A percentile compares a stretch with the other conserved stretches of the same genome.
Evolutionary conservation across 1,139 yeast genomes (phyloP).

Genomic region (Torulaspora pretoriensis): DNA sequence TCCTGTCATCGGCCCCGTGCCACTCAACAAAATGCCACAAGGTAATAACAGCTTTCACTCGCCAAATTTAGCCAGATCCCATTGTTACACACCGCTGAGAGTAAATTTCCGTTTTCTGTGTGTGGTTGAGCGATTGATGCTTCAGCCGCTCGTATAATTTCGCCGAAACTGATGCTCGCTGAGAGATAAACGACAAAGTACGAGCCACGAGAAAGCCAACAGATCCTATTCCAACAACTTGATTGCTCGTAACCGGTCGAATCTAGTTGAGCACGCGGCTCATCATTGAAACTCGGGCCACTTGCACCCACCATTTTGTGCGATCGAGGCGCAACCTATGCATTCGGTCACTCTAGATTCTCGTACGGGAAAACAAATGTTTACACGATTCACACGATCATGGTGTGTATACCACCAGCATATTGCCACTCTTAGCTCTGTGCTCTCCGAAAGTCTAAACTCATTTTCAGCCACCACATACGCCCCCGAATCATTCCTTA

Average conservation of each 20-base stretch:
- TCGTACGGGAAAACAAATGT: no score
- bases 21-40: constrained; percentile 4
- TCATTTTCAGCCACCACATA: no score
- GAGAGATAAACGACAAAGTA: constrained; percentile 6
- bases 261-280: background rate
- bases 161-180: constrained; percentile 3
- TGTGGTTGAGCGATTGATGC: constrained; percentile 1
- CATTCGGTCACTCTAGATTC: no score
- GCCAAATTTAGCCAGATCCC: background rate
- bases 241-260: background rate
- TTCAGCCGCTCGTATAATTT: constrained; percentile 9
- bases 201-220: constrained; percentile 4
- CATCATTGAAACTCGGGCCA: no score
- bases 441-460: no score
- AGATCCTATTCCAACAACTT: constrained; percentile 6
- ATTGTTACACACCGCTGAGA: background rate
- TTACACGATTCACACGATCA: no score
- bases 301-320: no score
- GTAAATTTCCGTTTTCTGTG: background rate
- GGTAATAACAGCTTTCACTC: background rate
- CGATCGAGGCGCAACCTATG: no score
- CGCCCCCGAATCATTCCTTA: no score
- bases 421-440: no score
- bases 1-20: background rate
- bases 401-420: no score